Percentiles rank a stretch among this genome's conserved stretches.
Evolutionary conservation across 2,329 filamentous ascomycete genomes (phyloP).

Genomic region (Sarocladiaceae sp.): DNA sequence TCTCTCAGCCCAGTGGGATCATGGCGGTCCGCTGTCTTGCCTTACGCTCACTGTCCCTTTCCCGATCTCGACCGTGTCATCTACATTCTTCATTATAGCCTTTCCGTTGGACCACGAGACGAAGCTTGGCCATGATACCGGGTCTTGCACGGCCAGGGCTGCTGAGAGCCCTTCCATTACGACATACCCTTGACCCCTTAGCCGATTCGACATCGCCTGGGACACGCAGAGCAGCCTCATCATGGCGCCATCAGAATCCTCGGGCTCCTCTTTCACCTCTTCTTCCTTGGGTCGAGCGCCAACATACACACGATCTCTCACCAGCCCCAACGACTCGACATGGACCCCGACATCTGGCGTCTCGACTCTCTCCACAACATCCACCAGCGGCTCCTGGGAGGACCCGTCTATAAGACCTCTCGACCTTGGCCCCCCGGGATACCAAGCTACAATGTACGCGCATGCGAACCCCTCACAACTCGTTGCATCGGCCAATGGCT

Average conservation of each 20-base stretch:
- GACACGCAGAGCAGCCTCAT: constrained; percentile 14
- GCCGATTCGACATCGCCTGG: not conserved
- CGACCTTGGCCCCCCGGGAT: constrained; percentile 46
- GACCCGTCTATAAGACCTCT: constrained; percentile 36
- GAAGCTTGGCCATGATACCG: constrained; percentile 7
- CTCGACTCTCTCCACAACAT: constrained; percentile 38
- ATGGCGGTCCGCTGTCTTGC: constrained; percentile 5
- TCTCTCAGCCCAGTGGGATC: not conserved
- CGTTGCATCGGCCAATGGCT: constrained; percentile 9
- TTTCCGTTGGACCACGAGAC: not conserved
- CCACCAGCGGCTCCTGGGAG: constrained; percentile 28
- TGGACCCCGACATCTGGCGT: constrained; percentile 39
- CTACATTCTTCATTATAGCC: not conserved
- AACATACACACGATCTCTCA: constrained; percentile 33
- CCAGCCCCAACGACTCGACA: constrained; percentile 37
- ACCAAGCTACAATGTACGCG: constrained; percentile 46
- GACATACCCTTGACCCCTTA: not conserved
- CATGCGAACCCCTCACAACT: constrained; percentile 1
- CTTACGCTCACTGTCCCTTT: not conserved
- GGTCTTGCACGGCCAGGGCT: not conserved
- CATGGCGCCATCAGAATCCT: constrained; percentile 38
- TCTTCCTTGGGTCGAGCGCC: constrained; percentile 37
- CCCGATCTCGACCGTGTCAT: not conserved
- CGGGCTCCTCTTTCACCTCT: constrained; percentile 41
- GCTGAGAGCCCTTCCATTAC: not conserved